These are phyloP conservation scores for Babesia bigemina DNA, from an alignment of 169 alveolate species.

Conservation along the genomic window DNA sequence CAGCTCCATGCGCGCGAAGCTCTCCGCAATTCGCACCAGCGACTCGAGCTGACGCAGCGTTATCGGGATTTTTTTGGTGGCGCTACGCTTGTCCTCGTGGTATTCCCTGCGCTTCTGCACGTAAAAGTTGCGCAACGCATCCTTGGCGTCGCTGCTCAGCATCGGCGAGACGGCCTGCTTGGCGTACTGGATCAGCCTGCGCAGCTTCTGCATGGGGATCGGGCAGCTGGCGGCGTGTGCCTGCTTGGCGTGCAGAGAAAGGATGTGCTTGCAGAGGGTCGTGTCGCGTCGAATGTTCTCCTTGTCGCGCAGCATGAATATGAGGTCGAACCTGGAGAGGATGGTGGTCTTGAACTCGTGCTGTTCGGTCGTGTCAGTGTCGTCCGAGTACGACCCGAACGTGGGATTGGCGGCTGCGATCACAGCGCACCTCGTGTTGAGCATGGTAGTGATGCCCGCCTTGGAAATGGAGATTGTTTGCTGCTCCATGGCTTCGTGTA, in stretches of 20 bases:
- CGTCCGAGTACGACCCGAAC: constrained; percentile 96
- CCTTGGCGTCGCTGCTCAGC: constrained; percentile 93
- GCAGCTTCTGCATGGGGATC: constrained; percentile 69
- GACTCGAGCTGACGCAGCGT: constrained; percentile 99
- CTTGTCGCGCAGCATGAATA: constrained; percentile 95
- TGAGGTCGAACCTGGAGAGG: constrained; percentile 95
- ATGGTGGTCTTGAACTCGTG: constrained; percentile 98
- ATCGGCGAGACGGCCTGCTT: constrained; percentile 89
- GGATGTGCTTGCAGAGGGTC: constrained; percentile 74
- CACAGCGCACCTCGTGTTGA: constrained; percentile 95
- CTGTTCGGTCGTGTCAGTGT: constrained; percentile 95
- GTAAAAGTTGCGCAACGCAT: constrained; percentile 91
- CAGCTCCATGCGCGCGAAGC: constrained; percentile 89
- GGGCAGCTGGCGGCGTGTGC: constrained; percentile 42
- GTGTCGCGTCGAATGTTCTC: constrained; percentile 92
- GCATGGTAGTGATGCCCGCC: constrained; percentile 99
- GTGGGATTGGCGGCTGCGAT: constrained; percentile 99
- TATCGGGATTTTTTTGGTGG: constrained; percentile 91
- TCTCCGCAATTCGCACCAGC: constrained; percentile 94
- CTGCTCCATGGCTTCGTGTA: constrained; percentile 99
- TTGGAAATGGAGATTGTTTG: constrained; percentile 98
- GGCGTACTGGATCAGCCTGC: constrained; percentile 75
- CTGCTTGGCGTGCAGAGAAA: constrained; percentile 73
- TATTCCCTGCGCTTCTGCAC: constrained; percentile 88
- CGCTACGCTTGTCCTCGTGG: constrained; percentile 85